These are phyloP conservation scores for Backusella mclennaniae DNA, from an alignment of 192 early-diverging fungal genomes.

Conservation along the genomic window DNA sequence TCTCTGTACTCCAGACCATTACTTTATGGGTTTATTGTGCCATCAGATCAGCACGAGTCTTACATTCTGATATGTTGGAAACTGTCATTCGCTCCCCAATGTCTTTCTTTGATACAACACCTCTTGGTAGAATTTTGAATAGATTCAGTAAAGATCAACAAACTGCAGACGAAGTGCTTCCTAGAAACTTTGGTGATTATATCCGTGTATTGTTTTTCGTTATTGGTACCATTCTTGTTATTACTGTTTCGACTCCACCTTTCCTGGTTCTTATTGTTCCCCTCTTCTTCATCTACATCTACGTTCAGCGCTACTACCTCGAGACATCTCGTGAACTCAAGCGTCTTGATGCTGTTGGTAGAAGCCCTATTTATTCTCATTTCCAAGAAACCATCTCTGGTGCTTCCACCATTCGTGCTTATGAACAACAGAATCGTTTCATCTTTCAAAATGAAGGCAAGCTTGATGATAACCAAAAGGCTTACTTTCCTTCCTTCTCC, in stretches of 20 bases:
- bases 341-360: conserved; percentile 76
- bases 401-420: conserved; percentile 68
- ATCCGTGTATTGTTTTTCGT: conserved; percentile 44
- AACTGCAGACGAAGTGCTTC: conserved; percentile 74
- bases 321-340: conserved; percentile 76
- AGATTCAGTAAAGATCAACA: conserved; percentile 91
- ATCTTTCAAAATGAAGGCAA: conserved; percentile 63
- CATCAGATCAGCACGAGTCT: conserved; percentile 70
- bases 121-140: conserved; percentile 83
- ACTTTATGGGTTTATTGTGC: conserved; percentile 78
- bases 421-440: conserved; percentile 66
- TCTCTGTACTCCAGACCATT: conserved; percentile 66
- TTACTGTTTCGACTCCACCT: conserved; percentile 41
- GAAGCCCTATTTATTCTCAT: conserved; percentile 80
- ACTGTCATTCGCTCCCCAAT: conserved; percentile 69
- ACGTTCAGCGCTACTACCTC: conserved; percentile 63
- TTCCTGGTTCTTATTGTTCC: conserved; percentile 51
- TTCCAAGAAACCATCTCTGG: conserved; percentile 69
- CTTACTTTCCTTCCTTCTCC: conserved; percentile 74
- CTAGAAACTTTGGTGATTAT: conserved; percentile 52
- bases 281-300: conserved; percentile 42
- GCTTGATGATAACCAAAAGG: conserved; percentile 80
- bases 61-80: conserved; percentile 77
- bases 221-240: conserved; percentile 45
- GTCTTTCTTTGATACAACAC: conserved; percentile 79